Conservation (phyloP, 495 filamentous ascomycete species). For the Rhypophila decipiens region DNA sequence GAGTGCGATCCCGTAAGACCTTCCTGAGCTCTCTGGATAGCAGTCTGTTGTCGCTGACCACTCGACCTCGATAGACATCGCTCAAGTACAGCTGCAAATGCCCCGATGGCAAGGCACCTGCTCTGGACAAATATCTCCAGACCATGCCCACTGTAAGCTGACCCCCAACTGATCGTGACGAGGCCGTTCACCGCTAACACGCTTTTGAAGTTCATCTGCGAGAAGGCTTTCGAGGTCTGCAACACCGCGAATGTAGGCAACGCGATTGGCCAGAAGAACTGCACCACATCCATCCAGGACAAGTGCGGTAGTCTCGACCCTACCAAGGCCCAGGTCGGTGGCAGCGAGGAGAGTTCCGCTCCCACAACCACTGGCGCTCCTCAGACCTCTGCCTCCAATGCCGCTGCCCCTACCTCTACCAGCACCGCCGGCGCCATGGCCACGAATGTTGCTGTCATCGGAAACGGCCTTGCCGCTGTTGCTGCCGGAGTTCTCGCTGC, state of each 20-base stretch:
- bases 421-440: slow-evolving; percentile 17
- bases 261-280: slow-evolving; percentile 21
- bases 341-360: slow-evolving; percentile 2
- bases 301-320: slow-evolving; percentile 30
- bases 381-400: not conserved
- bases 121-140: slow-evolving; percentile 31
- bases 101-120: slow-evolving; percentile 27
- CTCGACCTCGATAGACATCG: slow-evolving; percentile 12
- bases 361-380: slow-evolving; percentile 5
- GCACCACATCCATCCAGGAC: slow-evolving; percentile 25
- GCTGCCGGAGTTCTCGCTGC: slow-evolving; percentile 30
- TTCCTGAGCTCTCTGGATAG: not conserved
- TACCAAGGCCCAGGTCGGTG: slow-evolving; percentile 13
- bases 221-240: slow-evolving; percentile 24
- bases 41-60: not conserved
- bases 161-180: not conserved
- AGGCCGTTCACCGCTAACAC: slow-evolving; percentile 1
- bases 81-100: slow-evolving; percentile 26
- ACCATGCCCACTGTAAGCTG: slow-evolving; percentile 30
- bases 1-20: slow-evolving; percentile 23
- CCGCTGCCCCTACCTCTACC: slow-evolving; percentile 4
- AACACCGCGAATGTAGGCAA: slow-evolving; percentile 17
- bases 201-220: slow-evolving; percentile 25
- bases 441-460: slow-evolving; percentile 17
- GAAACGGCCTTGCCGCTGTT: slow-evolving; percentile 23